Evolutionary conservation across 2,329 filamentous ascomycete species (phyloP), one percentile per base, ranked within the genome.

Genomic region (Dothidotthia symphoricarpi): DNA sequence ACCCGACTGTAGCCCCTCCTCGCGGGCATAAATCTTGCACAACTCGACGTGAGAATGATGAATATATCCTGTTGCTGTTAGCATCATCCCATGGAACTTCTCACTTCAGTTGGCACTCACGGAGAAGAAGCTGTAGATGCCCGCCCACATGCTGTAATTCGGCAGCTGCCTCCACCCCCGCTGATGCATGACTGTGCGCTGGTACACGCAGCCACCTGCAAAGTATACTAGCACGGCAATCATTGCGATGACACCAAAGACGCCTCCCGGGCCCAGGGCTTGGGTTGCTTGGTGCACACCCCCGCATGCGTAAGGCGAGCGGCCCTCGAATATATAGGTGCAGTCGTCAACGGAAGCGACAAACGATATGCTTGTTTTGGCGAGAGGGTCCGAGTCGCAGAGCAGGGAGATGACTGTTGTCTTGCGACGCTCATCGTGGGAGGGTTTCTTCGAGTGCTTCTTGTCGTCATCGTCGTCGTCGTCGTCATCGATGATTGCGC

Each of bases 161-260:
- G 93, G 93, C 53, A 96, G 73, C 67, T 98, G 93, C 53, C 87
- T 81, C 93, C 91, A 97, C 31, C 93, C 93, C 46, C 93, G 79
- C 55, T 95, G 89, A 65, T 98, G 88, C 69, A 90, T 85, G 41
- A 98, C 90, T 22, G 88, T 94, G 43, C 93, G 82, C 68, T 96
- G 91, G 73, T 97, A 98, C 47, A 95, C 89, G 55, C 95, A 86
- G 59, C 93, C 93, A 53, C 93, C 93, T 25, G 94, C 78, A 38
- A 95, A 74, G 68, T 98, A 98, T 15, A 93, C 93, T 8, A 91
- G 71, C 25, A 96, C 76, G 8, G 90, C 86, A 35, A 85, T 82
- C 27, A 80, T 58, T n/a, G 55, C 78, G 64, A 98, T 97, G 49
- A 97, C 85, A 44, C 86, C 86, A 63, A 98, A 98, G 10, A 98